phyloP scores from a whole-genome alignment of 2,329 filamentous ascomycete species.

The Aspergillus aculeatus region DNA sequence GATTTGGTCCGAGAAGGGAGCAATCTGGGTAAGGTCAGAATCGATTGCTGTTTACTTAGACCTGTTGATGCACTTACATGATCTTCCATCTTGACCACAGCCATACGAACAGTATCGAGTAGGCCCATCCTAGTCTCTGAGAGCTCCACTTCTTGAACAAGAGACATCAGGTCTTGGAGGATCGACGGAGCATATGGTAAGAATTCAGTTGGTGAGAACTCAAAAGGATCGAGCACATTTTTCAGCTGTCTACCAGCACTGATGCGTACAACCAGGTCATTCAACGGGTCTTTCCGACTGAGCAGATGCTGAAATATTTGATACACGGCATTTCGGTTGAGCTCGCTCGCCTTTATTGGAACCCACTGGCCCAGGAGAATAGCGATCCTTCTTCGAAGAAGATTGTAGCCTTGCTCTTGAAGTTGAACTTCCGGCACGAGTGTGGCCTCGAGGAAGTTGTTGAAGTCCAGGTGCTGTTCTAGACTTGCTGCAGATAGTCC shows the following conservation, averaged over 20 bases:
- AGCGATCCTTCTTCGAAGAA: constrained; percentile 81
- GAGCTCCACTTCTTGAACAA: constrained; percentile 77
- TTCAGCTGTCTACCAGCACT: constrained; percentile 85
- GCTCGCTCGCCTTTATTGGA: constrained; percentile 67
- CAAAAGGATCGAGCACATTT: constrained; percentile 77
- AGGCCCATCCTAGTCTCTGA: constrained; percentile 90
- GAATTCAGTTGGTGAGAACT: constrained; percentile 73
- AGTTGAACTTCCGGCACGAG: constrained; percentile 77
- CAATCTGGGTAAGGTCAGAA: constrained; percentile 45
- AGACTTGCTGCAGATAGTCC: constrained; percentile 79
- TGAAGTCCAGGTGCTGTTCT: constrained; percentile 75
- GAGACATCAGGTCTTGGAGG: constrained; percentile 68
- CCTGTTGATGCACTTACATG: constrained; percentile 48
- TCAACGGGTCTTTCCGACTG: constrained; percentile 70
- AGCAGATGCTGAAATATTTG: constrained; percentile 87
- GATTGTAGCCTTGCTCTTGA: constrained; percentile 65
- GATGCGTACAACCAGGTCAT: constrained; percentile 88
- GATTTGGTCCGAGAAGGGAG: constrained; percentile 72
- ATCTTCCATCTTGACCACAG: constrained; percentile 78
- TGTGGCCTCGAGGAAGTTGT: constrained; percentile 71
- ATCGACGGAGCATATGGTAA: constrained; percentile 73
- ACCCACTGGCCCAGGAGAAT: constrained; percentile 91
- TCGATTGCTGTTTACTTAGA: background rate
- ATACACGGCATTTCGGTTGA: constrained; percentile 73
- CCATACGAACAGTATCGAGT: constrained; percentile 77